phyloP scores from a whole-genome alignment of 2,329 filamentous ascomycete genomes.

The Bimuria novae-zelandiae region DNA sequence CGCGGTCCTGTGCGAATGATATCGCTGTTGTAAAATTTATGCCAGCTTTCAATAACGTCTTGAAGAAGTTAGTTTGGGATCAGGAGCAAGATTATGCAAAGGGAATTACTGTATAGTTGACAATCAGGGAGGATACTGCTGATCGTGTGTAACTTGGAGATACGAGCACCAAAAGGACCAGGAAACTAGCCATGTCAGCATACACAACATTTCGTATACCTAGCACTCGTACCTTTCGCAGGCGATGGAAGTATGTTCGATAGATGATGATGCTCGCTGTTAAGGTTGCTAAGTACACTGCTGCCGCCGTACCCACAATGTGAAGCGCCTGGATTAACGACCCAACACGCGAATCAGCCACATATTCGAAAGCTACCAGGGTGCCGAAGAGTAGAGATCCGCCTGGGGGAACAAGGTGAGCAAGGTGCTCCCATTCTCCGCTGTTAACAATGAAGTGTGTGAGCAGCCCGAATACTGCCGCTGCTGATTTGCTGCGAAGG shows the following conservation, averaged over 20 bases:
- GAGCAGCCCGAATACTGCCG: conserved; percentile 25
- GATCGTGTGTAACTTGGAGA: conserved; percentile 48
- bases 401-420: conserved; percentile 17
- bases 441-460: conserved; percentile 29
- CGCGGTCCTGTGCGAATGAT: conserved; percentile 42
- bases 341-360: conserved; percentile 13
- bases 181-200: conserved; percentile 32
- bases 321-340: conserved; percentile 16
- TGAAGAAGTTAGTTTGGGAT: neutral
- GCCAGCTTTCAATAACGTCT: conserved; percentile 25
- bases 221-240: conserved; percentile 30
- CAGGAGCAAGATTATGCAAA: no score
- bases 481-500: conserved; percentile 25
- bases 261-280: conserved; percentile 46
- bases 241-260: conserved; percentile 48
- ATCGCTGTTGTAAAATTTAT: conserved; percentile 36
- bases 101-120: conserved; percentile 27
- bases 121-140: conserved; percentile 23
- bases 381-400: conserved; percentile 25
- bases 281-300: conserved; percentile 29
- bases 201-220: neutral
- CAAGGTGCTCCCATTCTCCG: conserved; percentile 31
- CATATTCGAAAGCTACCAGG: conserved; percentile 23
- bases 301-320: conserved; percentile 15
- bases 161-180: conserved; percentile 44